Evolutionary conservation across 2,329 filamentous ascomycete genomes (phyloP).

Genomic region (Lecanicillium sp.): DNA sequence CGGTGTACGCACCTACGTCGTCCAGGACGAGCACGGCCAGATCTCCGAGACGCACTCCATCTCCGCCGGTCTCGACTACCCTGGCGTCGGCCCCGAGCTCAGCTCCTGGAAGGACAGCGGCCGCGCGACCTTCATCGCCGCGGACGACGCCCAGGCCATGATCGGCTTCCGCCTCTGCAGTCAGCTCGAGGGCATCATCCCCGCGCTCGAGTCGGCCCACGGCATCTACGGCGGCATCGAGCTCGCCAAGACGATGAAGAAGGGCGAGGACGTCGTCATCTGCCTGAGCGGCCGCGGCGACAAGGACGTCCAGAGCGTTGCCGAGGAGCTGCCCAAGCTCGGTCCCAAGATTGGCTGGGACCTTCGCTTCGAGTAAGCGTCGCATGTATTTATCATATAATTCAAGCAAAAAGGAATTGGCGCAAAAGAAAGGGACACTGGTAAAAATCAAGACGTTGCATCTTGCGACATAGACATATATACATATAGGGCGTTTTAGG

Average conservation of each 20-base stretch:
- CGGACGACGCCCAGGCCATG: conserved; percentile 88
- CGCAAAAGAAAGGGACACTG: not conserved
- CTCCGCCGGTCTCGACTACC: conserved; percentile 94
- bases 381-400: not conserved
- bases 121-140: conserved; percentile 81
- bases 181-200: conserved; percentile 93
- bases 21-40: conserved; percentile 89
- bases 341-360: conserved; percentile 83
- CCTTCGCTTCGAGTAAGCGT: conserved; percentile 47
- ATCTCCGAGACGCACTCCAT: conserved; percentile 94
- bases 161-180: conserved; percentile 77
- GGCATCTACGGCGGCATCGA: conserved; percentile 85
- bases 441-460: not conserved
- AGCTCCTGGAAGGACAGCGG: conserved; percentile 86
- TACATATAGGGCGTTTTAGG: not conserved
- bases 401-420: not conserved
- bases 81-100: conserved; percentile 90
- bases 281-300: conserved; percentile 90
- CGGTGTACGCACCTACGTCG: conserved; percentile 90
- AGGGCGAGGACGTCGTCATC: conserved; percentile 85
- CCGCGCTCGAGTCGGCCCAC: conserved; percentile 88
- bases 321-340: conserved; percentile 82
- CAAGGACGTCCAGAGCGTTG: conserved; percentile 98
- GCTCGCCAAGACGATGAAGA: conserved; percentile 85
- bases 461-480: not conserved